Base-by-base conservation (phyloP, 176 grass and related monocot genomes). In the Dactylis glomerata region DNA sequence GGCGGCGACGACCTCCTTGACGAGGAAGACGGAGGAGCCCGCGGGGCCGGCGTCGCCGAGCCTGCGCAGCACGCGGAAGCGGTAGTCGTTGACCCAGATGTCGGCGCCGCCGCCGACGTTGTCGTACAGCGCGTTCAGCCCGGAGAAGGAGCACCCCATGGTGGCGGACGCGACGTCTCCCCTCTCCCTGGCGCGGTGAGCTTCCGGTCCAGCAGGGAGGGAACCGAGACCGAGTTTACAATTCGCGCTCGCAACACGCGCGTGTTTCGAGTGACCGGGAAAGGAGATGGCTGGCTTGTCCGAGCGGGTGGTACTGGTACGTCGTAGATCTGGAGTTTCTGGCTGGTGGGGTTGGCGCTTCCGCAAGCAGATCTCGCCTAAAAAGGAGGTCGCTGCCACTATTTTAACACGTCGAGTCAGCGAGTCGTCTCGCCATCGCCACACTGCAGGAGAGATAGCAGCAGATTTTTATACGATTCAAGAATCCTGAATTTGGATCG, bases 71-170 rank as follows among this genome's bases (percentile, higher is more conserved):
- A 94, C 78, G 79, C 88, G 90, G 84, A 97, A 97, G 37, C 86
- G 88, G 88, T 94, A 87, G 80, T 97, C 92, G 73, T 91, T 94
- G 88, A 97, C 90, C 95, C 95, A 97, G 45, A 92, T 72, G 61
- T 97, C 95, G 49, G 84, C 90, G 15, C 83, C 83, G 9, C 86
- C 86, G 66, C 82, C 85, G 22, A 81, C 91, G 76, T 86, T 85
- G 75, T 84, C 90, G 75, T 92, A 97, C 36, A 97, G 78, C 73
- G 92, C 92, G 84, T 92, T 97, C 13, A 94, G 86, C 19, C 95
- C 95, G 15, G 95, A 97, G 85, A 97, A 92, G 32, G 95, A 94
- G 82, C 95, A 97, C 41, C 95, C 95, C 95, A 97, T 97, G 56
- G 81, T 97, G 56, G 81, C 73, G 41, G 68, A 72, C 6, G 68